These are phyloP conservation scores for Trifolium subterraneum DNA, from an alignment of 306 rosid genomes.

Conservation along the genomic window DNA sequence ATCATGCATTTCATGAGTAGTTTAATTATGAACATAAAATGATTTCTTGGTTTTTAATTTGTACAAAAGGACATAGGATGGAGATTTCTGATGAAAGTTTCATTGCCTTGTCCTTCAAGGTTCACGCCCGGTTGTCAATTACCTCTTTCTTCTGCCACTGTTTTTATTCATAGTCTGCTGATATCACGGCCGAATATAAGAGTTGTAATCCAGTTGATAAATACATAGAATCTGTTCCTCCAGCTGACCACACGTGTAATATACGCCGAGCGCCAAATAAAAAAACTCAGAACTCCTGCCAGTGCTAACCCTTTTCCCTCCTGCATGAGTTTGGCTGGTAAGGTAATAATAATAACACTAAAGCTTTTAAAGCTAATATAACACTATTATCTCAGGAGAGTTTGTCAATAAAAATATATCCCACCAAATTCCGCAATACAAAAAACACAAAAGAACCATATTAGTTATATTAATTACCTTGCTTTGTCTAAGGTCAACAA, in stretches of 20 bases:
- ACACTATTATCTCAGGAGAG: too few species aligned
- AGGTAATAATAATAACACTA: slow-evolving; percentile 22
- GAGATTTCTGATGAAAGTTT: slow-evolving; percentile 9
- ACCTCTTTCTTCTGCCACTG: neutral
- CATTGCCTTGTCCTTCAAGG: slow-evolving; percentile 35
- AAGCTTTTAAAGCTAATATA: neutral
- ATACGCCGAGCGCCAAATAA: slow-evolving; percentile 90
- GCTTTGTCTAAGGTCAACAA: slow-evolving; percentile 94
- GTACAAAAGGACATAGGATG: slow-evolving; percentile 30
- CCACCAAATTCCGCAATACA: too few species aligned
- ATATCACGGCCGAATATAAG: slow-evolving; percentile 87
- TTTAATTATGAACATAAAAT: slow-evolving; percentile 1
- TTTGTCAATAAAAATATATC: too few species aligned
- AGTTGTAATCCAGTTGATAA: slow-evolving; percentile 88
- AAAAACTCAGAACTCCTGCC: slow-evolving; percentile 85
- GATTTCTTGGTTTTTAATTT: slow-evolving; percentile 15
- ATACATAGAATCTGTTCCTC: slow-evolving; percentile 92
- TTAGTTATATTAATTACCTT: slow-evolving; percentile 70
- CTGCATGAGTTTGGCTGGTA: slow-evolving; percentile 48
- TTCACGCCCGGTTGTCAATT: neutral
- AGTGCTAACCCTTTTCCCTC: slow-evolving; percentile 76
- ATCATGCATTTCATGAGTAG: slow-evolving; percentile 3
- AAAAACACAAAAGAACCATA: too few species aligned
- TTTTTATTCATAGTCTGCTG: slow-evolving; percentile 67
- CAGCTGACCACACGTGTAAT: slow-evolving; percentile 91